These are phyloP conservation scores for Phytophthora tentaculata DNA, from an alignment of 352 stramenopile genomes.

Conservation along the genomic window DNA sequence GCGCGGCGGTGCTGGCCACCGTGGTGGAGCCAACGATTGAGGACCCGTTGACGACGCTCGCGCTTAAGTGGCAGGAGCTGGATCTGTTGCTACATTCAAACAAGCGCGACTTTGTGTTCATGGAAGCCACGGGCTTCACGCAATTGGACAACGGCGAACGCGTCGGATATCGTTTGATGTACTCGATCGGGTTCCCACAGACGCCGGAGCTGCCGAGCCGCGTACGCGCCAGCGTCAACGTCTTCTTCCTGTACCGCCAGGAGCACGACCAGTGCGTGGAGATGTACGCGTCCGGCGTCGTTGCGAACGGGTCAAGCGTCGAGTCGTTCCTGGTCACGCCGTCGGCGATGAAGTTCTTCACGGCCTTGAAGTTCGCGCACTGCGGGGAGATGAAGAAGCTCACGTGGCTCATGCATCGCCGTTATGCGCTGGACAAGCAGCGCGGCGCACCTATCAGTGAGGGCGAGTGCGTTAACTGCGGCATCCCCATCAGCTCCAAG, in stretches of 20 bases:
- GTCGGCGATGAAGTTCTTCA: slow-evolving; percentile 45
- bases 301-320: slow-evolving; percentile 32
- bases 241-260: slow-evolving; percentile 47
- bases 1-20: slow-evolving; percentile 30
- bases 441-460: slow-evolving; percentile 28
- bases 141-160: slow-evolving; percentile 38
- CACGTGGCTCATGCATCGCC: slow-evolving; percentile 46
- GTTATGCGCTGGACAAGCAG: slow-evolving; percentile 34
- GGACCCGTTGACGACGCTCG: slow-evolving; percentile 39
- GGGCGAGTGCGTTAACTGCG: slow-evolving; percentile 40
- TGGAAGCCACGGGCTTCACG: slow-evolving; percentile 46
- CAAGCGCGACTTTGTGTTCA: slow-evolving; percentile 50
- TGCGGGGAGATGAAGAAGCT: slow-evolving; percentile 53
- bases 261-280: slow-evolving; percentile 37
- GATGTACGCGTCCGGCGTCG: slow-evolving; percentile 36
- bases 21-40: slow-evolving; percentile 36
- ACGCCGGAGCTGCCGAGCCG: slow-evolving; percentile 37
- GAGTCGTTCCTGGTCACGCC: slow-evolving; percentile 36
- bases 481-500: slow-evolving; percentile 39
- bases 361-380: slow-evolving; percentile 36
- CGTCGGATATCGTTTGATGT: slow-evolving; percentile 47
- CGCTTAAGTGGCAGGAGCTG: slow-evolving; percentile 44
- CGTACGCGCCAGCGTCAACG: slow-evolving; percentile 35
- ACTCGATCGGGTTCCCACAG: slow-evolving; percentile 47
- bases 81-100: slow-evolving; percentile 36